phyloP scores from a whole-genome alignment of 2,329 filamentous ascomycete species.

The Microdochium nivale region DNA sequence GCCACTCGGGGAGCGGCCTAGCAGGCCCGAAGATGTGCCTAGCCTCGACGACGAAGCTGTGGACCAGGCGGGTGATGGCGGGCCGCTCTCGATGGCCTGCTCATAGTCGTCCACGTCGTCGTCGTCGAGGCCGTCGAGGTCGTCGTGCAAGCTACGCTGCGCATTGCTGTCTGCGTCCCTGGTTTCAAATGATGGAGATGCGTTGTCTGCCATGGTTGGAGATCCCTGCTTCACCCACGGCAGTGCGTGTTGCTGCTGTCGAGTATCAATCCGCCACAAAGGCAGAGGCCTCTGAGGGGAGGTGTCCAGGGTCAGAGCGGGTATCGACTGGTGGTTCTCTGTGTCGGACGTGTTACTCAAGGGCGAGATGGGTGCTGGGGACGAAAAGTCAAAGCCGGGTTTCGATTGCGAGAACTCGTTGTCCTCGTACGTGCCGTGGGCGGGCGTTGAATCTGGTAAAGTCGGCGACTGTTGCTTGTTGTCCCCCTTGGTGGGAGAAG shows the following conservation, averaged over 20 bases:
- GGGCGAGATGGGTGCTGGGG: conserved; percentile 1
- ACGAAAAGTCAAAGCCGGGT: conserved; percentile 8
- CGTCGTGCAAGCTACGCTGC: too few species aligned
- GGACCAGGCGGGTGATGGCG: not conserved
- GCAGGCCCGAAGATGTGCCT: conserved; percentile 1
- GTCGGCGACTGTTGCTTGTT: not conserved
- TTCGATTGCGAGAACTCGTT: conserved; percentile 6
- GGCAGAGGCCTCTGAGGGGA: not conserved
- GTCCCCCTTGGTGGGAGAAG: not conserved
- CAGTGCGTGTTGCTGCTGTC: not conserved
- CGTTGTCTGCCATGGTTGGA: not conserved
- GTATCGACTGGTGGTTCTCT: not conserved
- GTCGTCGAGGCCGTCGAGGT: conserved; percentile 1
- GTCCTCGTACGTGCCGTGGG: not conserved
- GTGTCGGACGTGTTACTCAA: not conserved
- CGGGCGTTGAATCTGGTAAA: not conserved
- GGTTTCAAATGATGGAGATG: not conserved
- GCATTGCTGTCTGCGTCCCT: not conserved
- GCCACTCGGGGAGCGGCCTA: not conserved
- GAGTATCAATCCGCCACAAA: not conserved
- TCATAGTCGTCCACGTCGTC: not conserved
- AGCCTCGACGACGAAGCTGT: not conserved
- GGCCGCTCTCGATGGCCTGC: not conserved
- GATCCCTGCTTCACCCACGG: conserved; percentile 1
- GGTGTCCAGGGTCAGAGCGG: not conserved